Conservation (phyloP, 2,329 filamentous ascomycete genomes). For the Neophaeococcomyces mojaviensis region DNA sequence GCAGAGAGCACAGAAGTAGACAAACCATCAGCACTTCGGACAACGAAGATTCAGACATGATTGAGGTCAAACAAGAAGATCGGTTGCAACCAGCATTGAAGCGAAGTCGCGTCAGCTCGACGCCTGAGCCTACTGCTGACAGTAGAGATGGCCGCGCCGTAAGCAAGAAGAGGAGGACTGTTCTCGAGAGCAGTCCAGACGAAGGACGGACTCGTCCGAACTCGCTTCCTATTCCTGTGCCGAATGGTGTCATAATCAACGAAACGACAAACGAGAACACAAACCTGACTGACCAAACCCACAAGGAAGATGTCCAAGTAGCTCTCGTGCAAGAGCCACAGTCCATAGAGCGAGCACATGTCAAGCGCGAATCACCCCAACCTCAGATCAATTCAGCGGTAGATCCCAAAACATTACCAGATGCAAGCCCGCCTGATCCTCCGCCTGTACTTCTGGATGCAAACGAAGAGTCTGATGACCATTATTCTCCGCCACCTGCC, state of each 20-base stretch:
- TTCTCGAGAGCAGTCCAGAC: slow-evolving; percentile 34
- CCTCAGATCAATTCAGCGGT: background rate
- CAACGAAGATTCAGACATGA: slow-evolving; percentile 13
- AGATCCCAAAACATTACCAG: background rate
- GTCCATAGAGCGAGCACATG: background rate
- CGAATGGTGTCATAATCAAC: background rate
- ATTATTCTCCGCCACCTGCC: slow-evolving; percentile 3
- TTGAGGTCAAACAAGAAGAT: slow-evolving; percentile 12
- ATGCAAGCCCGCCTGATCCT: background rate
- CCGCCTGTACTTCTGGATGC: background rate
- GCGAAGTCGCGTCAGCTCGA: slow-evolving; percentile 35
- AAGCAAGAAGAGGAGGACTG: slow-evolving; percentile 38
- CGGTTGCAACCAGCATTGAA: slow-evolving; percentile 26
- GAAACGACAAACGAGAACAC: background rate
- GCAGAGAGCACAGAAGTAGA: slow-evolving; percentile 22
- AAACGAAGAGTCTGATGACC: slow-evolving; percentile 9
- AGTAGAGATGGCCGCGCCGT: slow-evolving; percentile 20
- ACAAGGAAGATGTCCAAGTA: background rate
- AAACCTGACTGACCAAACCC: background rate
- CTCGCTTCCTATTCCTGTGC: slow-evolving; percentile 5
- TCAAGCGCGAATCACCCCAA: slow-evolving; percentile 1
- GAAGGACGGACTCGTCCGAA: slow-evolving; percentile 17
- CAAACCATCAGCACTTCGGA: slow-evolving; percentile 27
- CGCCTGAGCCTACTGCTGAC: slow-evolving; percentile 16
- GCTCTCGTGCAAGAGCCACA: background rate